These are phyloP conservation scores for Colletotrichum tanaceti DNA, from an alignment of 2,329 filamentous ascomycete species.

Conservation along the genomic window DNA sequence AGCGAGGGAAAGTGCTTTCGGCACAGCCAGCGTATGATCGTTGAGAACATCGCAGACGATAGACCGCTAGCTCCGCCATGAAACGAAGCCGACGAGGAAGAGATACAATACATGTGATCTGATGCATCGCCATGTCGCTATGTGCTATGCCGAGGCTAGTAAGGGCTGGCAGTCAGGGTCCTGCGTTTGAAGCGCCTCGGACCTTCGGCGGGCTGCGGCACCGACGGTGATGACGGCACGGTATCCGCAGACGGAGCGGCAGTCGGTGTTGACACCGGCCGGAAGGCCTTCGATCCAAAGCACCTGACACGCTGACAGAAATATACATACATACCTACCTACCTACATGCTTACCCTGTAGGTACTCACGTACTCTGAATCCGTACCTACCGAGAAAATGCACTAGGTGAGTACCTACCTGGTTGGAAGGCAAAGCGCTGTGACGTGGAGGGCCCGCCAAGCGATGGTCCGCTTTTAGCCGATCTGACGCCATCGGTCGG, in stretches of 20 bases:
- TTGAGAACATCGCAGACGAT: neutral
- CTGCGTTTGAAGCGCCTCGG: neutral
- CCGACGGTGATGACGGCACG: conserved; percentile 13
- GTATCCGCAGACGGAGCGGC: conserved; percentile 2
- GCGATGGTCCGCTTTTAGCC: conserved; percentile 35
- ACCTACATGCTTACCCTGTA: neutral
- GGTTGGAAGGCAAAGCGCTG: conserved; percentile 2
- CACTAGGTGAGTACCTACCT: neutral
- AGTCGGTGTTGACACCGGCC: conserved; percentile 5
- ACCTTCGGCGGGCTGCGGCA: neutral
- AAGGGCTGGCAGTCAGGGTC: neutral
- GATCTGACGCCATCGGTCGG: conserved; percentile 37
- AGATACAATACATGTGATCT: neutral
- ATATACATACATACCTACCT: neutral
- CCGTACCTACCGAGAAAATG: no score
- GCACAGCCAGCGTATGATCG: neutral
- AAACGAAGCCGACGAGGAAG: neutral
- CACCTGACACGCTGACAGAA: no score
- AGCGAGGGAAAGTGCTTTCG: no score
- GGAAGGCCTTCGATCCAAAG: neutral
- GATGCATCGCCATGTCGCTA: neutral
- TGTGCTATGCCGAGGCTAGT: neutral
- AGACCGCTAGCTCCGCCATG: neutral
- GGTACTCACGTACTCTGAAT: no score
- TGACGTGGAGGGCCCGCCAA: conserved; percentile 27